A percentile compares a stretch with the other conserved stretches of the same genome.
Evolutionary conservation across 2,329 filamentous ascomycete genomes (phyloP).

Genomic region (Hymenoscyphus repandus): DNA sequence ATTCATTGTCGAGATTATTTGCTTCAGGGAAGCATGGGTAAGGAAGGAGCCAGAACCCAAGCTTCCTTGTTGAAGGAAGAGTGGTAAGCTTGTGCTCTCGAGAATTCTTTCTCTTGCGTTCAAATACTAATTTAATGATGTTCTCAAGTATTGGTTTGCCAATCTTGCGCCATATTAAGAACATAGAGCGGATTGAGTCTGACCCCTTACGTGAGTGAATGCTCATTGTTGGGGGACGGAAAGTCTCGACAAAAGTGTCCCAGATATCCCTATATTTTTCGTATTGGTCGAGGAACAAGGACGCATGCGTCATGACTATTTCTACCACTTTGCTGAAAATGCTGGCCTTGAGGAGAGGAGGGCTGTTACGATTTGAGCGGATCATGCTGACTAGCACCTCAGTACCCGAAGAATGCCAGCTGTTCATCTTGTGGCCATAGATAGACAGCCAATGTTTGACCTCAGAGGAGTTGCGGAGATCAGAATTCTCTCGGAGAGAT

Average conservation of each 20-base stretch:
- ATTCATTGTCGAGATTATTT: slow-evolving; percentile 3
- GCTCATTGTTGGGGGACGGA: slow-evolving; percentile 1
- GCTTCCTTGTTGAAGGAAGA: slow-evolving; percentile 5
- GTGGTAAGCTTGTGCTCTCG: slow-evolving; percentile 1
- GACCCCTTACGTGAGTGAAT: neutral
- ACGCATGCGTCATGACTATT: too few species aligned
- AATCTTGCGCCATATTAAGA: too few species aligned
- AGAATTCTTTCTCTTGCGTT: slow-evolving; percentile 1
- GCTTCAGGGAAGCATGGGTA: slow-evolving; percentile 5
- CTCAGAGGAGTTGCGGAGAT: slow-evolving; percentile 7
- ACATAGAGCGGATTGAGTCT: too few species aligned
- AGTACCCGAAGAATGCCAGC: too few species aligned
- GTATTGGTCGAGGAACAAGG: too few species aligned
- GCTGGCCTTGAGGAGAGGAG: too few species aligned
- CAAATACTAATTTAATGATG: neutral
- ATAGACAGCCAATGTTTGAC: slow-evolving; percentile 4
- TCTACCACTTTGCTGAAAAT: too few species aligned
- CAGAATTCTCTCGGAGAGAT: slow-evolving; percentile 7
- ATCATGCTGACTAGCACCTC: too few species aligned
- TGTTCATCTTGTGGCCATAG: too few species aligned
- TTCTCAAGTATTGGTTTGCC: slow-evolving; percentile 1
- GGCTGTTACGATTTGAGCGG: too few species aligned
- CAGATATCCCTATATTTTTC: slow-evolving; percentile 8
- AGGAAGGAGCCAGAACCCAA: slow-evolving; percentile 11
- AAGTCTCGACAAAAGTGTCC: slow-evolving; percentile 5